Conservation (phyloP, 2,329 filamentous ascomycete genomes). For the Alternaria sp. region DNA sequence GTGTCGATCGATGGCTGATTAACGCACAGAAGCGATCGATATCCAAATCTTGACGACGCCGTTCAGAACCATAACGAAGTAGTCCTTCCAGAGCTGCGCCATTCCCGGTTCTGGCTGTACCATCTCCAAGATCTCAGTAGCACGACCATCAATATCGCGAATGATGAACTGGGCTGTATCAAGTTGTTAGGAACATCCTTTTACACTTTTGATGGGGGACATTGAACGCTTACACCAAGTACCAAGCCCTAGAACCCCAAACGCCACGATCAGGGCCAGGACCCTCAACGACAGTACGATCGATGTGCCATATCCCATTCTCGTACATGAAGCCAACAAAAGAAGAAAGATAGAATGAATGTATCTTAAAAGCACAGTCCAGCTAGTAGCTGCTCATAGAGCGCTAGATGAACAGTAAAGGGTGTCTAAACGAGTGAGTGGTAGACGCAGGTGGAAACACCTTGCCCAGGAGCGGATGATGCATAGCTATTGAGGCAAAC, state of each 20-base stretch:
- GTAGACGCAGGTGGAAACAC: slow-evolving; percentile 17
- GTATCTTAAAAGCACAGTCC: slow-evolving; percentile 29
- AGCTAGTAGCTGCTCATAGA: slow-evolving; percentile 42
- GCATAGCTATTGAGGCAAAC: slow-evolving; percentile 18
- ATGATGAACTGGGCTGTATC: slow-evolving; percentile 28
- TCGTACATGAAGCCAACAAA: slow-evolving; percentile 7
- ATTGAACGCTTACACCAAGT: slow-evolving; percentile 34
- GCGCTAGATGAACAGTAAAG: slow-evolving; percentile 30
- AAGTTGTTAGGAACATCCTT: slow-evolving; percentile 1
- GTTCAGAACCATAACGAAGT: slow-evolving; percentile 25
- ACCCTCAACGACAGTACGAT: slow-evolving; percentile 32
- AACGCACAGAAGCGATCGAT: slow-evolving; percentile 38
- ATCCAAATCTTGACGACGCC: slow-evolving; percentile 36
- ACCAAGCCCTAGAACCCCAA: slow-evolving; percentile 35
- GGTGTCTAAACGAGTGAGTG: slow-evolving; percentile 19
- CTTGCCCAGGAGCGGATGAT: slow-evolving; percentile 2
- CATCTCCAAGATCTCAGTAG: slow-evolving; percentile 25
- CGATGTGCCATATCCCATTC: slow-evolving; percentile 31
- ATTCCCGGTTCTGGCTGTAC: slow-evolving; percentile 18
- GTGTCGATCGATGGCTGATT: background rate
- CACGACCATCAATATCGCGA: slow-evolving; percentile 35
- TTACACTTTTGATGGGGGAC: background rate
- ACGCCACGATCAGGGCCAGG: slow-evolving; percentile 32
- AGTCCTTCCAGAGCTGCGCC: slow-evolving; percentile 31
- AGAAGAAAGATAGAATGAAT: slow-evolving; percentile 16